phyloP scores from a whole-genome alignment of 2,329 filamentous ascomycete genomes.

The Zalaria sp. region DNA sequence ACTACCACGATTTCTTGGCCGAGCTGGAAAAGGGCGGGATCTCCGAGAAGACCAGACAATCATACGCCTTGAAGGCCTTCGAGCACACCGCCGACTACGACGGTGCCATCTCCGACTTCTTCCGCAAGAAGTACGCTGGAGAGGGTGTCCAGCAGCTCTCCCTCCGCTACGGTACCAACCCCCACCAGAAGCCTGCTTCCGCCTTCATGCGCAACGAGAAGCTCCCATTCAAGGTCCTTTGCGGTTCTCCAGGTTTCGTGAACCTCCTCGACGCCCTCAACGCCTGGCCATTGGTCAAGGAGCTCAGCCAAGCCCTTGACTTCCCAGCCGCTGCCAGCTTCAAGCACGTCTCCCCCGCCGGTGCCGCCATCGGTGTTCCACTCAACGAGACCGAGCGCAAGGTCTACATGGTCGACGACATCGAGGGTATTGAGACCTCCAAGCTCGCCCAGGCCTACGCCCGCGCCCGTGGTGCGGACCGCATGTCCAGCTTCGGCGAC shows the following conservation, averaged over 20 bases:
- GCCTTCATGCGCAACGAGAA: conserved; percentile 60
- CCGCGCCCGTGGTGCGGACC: conserved; percentile 85
- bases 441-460: conserved; percentile 87
- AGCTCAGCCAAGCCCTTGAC: conserved; percentile 77
- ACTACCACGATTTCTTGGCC: conserved; percentile 88
- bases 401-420: conserved; percentile 97
- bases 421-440: conserved; percentile 75
- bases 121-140: conserved; percentile 89
- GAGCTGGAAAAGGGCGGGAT: conserved; percentile 82
- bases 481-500: conserved; percentile 98
- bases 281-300: conserved; percentile 92
- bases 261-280: conserved; percentile 94
- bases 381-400: conserved; percentile 80
- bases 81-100: conserved; percentile 98
- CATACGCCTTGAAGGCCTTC: conserved; percentile 93
- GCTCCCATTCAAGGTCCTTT: conserved; percentile 88
- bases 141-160: conserved; percentile 70
- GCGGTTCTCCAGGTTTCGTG: conserved; percentile 87
- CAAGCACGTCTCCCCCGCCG: conserved; percentile 97
- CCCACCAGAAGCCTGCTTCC: conserved; percentile 92
- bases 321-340: conserved; percentile 90
- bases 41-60: conserved; percentile 68
- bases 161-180: conserved; percentile 91
- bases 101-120: conserved; percentile 86
- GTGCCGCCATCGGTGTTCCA: conserved; percentile 83